Evolutionary conservation across 805 yeast species (phyloP), one percentile per base, ranked within the genome.

Genomic region (Blastobotrys terrestris): DNA sequence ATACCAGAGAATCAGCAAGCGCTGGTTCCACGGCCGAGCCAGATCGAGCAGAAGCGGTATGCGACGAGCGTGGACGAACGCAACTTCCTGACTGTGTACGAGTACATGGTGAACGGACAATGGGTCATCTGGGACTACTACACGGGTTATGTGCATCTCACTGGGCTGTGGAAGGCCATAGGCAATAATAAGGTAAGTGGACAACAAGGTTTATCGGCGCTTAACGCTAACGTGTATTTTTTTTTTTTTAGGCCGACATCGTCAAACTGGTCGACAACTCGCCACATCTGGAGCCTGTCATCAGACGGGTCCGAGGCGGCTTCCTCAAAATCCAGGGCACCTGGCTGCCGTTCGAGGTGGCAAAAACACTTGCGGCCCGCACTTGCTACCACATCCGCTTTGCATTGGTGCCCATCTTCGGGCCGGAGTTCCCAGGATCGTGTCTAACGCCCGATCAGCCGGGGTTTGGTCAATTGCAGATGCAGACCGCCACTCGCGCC

Each of bases 301-400:
- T 85, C 51, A 80, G 80, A 60, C 77, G 96, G 49, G 88, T 90
- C 14, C 73, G 97, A 52, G 97, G 97, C 46, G 97, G 97, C 2
- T 88, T 81, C 62, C 76, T 90, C 58, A 89, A 89, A 72, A 88
- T 91, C 58, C 97, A 90, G 70, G 97, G 97, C 2, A 88, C 96
- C 6, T 91, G 97, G 97, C 70, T 89, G 41, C 92, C 96, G 1
- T 84, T 70, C 62, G 78, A 77, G 7, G 73, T 86, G 49, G 89
- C 95, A 20, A 76, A 75, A 55, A 70, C 78, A 31, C 71, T 90
- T 50, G 92, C 96, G 2, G 67, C 79, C 35, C 77, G 85, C 49
- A 86, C 89, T 61, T 87, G 95, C 70, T 89, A 78, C 67, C 80
- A 83, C 53, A 85, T 90, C 45, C 73, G 97, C 53, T 85, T 73